Percentiles rank a stretch among this genome's conserved stretches.
Conservation (phyloP, 2,329 filamentous ascomycete genomes). For the Aspergillus neoniger region DNA sequence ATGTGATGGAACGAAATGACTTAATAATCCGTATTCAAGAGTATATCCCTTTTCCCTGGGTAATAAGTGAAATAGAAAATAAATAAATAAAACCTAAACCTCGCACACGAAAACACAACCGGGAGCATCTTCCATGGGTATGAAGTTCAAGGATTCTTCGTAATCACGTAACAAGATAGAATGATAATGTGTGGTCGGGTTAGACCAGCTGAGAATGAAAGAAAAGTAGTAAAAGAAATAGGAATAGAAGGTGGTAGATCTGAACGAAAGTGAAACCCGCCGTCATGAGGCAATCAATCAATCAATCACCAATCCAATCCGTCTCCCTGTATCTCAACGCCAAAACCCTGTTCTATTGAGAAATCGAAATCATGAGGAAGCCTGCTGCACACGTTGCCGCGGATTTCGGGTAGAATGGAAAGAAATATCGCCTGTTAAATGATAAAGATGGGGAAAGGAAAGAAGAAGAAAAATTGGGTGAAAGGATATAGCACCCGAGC, state of each 20-base stretch:
- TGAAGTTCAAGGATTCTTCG: constrained; percentile 23
- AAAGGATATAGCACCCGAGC: not conserved
- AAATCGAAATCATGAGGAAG: constrained; percentile 1
- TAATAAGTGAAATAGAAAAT: no score
- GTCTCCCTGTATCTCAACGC: constrained; percentile 28
- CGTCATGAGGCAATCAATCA: constrained; percentile 6
- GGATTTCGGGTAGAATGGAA: not conserved
- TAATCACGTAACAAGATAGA: constrained; percentile 21
- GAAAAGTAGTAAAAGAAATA: constrained; percentile 12
- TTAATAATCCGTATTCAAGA: not conserved
- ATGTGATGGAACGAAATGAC: not conserved
- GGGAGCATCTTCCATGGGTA: constrained; percentile 23
- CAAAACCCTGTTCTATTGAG: constrained; percentile 26
- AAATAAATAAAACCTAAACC: not conserved
- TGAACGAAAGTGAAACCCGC: constrained; percentile 14
- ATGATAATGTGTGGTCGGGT: not conserved
- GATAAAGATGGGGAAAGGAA: not conserved
- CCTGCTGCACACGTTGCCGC: not conserved
- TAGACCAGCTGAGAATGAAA: constrained; percentile 9
- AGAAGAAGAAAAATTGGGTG: not conserved
- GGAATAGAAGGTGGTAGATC: not conserved
- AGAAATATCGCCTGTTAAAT: not conserved
- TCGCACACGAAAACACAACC: constrained; percentile 14
- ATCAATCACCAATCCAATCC: constrained; percentile 6
- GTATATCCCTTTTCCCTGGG: not conserved